Evolutionary conservation across 192 early-diverging fungal species (phyloP), one percentile per base, ranked within the genome.

Genomic region (Helicostylum pulchrum): DNA sequence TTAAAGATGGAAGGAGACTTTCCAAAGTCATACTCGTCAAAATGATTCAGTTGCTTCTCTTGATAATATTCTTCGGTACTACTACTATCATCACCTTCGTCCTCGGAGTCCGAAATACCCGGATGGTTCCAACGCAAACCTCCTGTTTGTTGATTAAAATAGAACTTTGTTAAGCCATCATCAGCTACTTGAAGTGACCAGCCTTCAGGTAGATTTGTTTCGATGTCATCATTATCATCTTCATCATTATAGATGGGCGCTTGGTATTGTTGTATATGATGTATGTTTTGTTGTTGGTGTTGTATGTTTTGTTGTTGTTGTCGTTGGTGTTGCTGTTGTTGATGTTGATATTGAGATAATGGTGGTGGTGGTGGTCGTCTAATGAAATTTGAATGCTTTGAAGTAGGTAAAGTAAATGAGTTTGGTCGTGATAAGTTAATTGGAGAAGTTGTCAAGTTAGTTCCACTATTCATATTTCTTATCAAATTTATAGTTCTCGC

Each of bases 41-140:
- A 39, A 39, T 39, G 36, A 39, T 39, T 39, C 36, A 39, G 9
- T 39, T 39, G 36, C 9, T 39, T 39, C 4, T 32, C 52, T 64
- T 48, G 20, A 32, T 52, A 17, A 52, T 39, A 20, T 31, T 54
- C 44, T n/a, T 63, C 51, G 23, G 42, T 21, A 10, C 26, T 30
- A 34, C 39, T 42, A 54, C 45, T 50, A 14, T 70, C 45, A 45
- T 65, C 48, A 10, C 63, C 54, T 7, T 63, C 52, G 1, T 53
- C 53, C 21, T 74, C 67, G 19, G 53, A 55, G 15, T 68, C 66
- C 36, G 31, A 36, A 51, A 57, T 23, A 6, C 39, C 43, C 36
- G 76, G 76, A 60, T 71, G 69, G 12, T 68, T 73, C 49, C 62
- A 77, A 15, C 78, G 63, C 23, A 77, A 64, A 19, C 68, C 78